Evolutionary conservation across 2,329 filamentous ascomycete species (phyloP).

Genomic region (Ceratocystis huliohia): DNA sequence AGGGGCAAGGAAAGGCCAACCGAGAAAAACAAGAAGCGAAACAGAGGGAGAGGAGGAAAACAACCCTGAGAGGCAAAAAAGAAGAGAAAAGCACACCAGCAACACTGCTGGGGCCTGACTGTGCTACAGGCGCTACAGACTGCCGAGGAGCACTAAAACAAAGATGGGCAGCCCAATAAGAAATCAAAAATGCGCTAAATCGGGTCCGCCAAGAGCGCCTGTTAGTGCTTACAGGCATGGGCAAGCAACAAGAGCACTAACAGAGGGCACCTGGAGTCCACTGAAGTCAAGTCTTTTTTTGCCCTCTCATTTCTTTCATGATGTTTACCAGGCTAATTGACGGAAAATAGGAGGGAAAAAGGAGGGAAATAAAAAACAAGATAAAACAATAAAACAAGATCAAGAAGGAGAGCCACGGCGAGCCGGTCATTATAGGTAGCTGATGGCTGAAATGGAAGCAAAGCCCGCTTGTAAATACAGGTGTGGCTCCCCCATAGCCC

Average conservation of each 20-base stretch:
- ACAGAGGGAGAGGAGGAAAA: neutral
- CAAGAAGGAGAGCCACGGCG: too few species aligned
- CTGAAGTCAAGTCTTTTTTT: neutral
- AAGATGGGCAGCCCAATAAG: neutral
- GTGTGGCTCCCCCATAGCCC: too few species aligned
- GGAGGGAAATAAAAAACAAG: too few species aligned
- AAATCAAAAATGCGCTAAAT: neutral
- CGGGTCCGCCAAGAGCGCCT: neutral
- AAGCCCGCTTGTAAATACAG: too few species aligned
- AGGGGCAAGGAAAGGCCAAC: neutral
- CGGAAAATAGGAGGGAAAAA: too few species aligned
- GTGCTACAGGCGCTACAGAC: neutral
- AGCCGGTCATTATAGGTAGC: too few species aligned
- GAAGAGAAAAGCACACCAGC: neutral
- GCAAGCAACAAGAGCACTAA: neutral
- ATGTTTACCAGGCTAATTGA: too few species aligned
- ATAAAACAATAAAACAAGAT: too few species aligned
- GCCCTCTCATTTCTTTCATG: neutral
- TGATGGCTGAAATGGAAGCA: too few species aligned
- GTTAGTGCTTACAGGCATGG: neutral
- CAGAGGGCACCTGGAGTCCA: neutral
- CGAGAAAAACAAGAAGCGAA: neutral
- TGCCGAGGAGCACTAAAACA: neutral
- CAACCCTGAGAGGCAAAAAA: neutral
- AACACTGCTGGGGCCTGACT: neutral